A percentile compares a stretch with the other conserved stretches of the same genome.
Evolutionary conservation across 768 basidiomycete genomes (phyloP).

Genomic region (Leccinum aurantiacum): DNA sequence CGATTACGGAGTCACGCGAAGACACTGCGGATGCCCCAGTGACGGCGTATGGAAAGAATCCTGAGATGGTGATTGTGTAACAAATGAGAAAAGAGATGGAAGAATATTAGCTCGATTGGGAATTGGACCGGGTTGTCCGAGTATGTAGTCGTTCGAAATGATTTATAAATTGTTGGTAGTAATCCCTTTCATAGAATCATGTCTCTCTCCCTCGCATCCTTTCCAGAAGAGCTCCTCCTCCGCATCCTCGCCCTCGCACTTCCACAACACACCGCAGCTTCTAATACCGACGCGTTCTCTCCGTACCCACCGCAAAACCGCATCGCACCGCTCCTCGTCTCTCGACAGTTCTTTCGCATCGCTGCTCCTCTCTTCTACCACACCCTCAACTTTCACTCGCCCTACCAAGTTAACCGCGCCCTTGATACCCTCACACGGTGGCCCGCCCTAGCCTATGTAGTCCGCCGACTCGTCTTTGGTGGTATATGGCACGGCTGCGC

Average conservation of each 20-base stretch:
- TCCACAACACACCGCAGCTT: constrained; percentile 19
- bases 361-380: constrained; percentile 58
- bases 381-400: constrained; percentile 44
- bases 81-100: no score
- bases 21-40: no score
- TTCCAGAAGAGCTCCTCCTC: constrained; percentile 47
- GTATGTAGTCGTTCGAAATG: no score
- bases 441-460: constrained; percentile 39
- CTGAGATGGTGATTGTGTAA: not conserved
- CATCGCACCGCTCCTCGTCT: constrained; percentile 51
- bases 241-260: constrained; percentile 41
- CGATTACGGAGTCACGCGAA: not conserved
- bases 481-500: constrained; percentile 43
- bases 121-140: not conserved
- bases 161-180: constrained; percentile 8
- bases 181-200: constrained; percentile 7
- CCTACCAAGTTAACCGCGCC: constrained; percentile 39
- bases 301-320: constrained; percentile 20
- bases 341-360: constrained; percentile 52
- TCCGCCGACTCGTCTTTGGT: constrained; percentile 43
- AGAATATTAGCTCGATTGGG: constrained; percentile 11
- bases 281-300: constrained; percentile 23
- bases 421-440: constrained; percentile 37
- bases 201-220: constrained; percentile 26
- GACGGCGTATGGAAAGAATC: not conserved